Conservation (phyloP, 805 yeast species). For the Millerozyma acaciae region DNA sequence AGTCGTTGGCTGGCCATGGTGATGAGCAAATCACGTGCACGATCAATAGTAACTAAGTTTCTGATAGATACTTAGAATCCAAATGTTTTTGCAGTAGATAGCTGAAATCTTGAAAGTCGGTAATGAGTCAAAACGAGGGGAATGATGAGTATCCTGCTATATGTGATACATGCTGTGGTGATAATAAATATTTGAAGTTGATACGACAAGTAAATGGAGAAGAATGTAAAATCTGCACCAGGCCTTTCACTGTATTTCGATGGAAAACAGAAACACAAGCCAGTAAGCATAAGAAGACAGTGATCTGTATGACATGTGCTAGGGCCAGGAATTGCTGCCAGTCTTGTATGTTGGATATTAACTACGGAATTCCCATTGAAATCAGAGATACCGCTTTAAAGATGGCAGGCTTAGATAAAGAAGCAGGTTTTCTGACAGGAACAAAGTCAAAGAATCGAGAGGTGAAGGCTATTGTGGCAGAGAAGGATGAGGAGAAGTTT, state of each 20-base stretch:
- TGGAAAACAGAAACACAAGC: conserved; percentile 53
- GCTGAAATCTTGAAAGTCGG: background rate
- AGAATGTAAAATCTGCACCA: conserved; percentile 81
- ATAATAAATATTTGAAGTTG: conserved; percentile 64
- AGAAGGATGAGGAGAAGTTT: conserved; percentile 50
- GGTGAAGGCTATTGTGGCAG: conserved; percentile 38
- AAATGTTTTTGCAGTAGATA: too few relatives aligned
- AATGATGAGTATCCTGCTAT: conserved; percentile 51
- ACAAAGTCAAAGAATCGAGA: conserved; percentile 24
- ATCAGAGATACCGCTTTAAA: conserved; percentile 77
- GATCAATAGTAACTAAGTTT: background rate
- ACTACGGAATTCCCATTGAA: conserved; percentile 74
- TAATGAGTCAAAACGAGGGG: background rate
- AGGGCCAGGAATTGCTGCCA: conserved; percentile 82
- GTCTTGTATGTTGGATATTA: conserved; percentile 76
- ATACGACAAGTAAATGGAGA: conserved; percentile 65
- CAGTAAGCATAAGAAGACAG: conserved; percentile 52
- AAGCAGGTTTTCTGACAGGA: conserved; percentile 12
- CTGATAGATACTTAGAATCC: background rate
- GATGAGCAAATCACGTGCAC: background rate
- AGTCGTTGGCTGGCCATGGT: background rate
- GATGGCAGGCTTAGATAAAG: conserved; percentile 51
- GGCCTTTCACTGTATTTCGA: conserved; percentile 77
- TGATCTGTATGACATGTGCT: conserved; percentile 78
- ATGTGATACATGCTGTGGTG: conserved; percentile 73